These are phyloP conservation scores for Alternaria sp. DNA, from an alignment of 2,329 filamentous ascomycete species.

Conservation along the genomic window DNA sequence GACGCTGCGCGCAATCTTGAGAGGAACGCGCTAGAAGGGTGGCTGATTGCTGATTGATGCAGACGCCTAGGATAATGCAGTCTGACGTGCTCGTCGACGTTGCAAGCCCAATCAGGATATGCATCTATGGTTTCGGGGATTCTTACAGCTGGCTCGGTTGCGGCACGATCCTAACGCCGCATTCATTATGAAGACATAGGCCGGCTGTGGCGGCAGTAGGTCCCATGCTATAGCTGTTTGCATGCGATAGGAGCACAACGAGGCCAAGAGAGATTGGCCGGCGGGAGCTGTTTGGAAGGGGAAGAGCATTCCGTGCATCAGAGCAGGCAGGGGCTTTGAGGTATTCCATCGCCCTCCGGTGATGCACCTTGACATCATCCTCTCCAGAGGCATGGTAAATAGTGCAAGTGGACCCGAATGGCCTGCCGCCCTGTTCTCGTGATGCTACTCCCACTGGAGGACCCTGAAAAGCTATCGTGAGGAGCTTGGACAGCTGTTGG, in stretches of 20 bases:
- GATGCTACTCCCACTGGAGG: constrained; percentile 1
- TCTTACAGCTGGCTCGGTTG: background rate
- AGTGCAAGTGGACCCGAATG: background rate
- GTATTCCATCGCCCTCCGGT: background rate
- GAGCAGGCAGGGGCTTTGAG: background rate
- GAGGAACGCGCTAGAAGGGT: constrained; percentile 18
- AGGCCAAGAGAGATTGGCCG: background rate
- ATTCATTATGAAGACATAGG: constrained; percentile 2
- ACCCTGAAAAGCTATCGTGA: constrained; percentile 1
- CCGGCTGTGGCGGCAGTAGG: constrained; percentile 13
- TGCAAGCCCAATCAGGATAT: constrained; percentile 3
- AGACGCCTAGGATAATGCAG: constrained; percentile 2
- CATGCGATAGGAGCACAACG: constrained; percentile 6
- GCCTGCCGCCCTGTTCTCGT: background rate
- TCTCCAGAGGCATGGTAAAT: background rate
- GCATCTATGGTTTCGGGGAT: background rate
- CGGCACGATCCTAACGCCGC: constrained; percentile 14
- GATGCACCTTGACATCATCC: constrained; percentile 5
- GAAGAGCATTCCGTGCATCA: background rate
- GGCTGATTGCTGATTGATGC: constrained; percentile 1
- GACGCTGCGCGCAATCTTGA: background rate
- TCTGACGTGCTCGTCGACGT: constrained; percentile 11
- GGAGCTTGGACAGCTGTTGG: constrained; percentile 4
- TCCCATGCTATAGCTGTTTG: background rate
- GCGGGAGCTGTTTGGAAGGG: background rate